Conservation (phyloP, 2,329 filamentous ascomycete species). For the Fusarium sp. region DNA sequence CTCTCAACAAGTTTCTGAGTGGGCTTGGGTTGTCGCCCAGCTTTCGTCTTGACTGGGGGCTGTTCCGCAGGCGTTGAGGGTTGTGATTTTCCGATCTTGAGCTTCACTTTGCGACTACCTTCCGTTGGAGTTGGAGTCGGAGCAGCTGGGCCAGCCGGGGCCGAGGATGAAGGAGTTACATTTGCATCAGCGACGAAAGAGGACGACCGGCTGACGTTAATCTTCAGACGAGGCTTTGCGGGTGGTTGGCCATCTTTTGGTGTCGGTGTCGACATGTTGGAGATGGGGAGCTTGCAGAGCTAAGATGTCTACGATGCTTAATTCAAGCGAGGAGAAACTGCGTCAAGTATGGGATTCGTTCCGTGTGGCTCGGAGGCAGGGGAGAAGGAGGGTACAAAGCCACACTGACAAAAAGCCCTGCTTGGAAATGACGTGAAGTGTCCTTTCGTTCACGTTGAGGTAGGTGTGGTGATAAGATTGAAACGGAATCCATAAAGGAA, state of each 20-base stretch:
- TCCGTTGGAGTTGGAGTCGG: conserved; percentile 46
- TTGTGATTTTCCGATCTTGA: conserved; percentile 56
- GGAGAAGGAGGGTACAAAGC: background rate
- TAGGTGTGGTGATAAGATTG: background rate
- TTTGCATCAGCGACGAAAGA: conserved; percentile 50
- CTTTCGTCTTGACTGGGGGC: conserved; percentile 65
- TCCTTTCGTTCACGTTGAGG: background rate
- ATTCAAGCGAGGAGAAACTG: conserved; percentile 3
- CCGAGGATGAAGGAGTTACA: conserved; percentile 30
- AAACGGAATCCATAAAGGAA: background rate
- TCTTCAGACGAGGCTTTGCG: conserved; percentile 55
- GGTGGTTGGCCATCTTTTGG: conserved; percentile 41
- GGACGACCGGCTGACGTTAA: conserved; percentile 53
- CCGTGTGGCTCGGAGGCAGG: background rate
- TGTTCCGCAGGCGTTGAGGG: conserved; percentile 53
- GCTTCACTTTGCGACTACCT: conserved; percentile 55
- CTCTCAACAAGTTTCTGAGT: conserved; percentile 67
- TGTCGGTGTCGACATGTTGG: conserved; percentile 48
- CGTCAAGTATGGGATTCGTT: background rate
- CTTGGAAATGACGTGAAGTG: background rate
- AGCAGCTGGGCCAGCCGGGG: background rate
- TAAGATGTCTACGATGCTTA: conserved; percentile 14
- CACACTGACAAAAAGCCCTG: background rate
- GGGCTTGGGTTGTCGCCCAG: conserved; percentile 69
- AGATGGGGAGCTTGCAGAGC: conserved; percentile 8